Base-by-base conservation (phyloP, 495 filamentous ascomycete genomes). In the Cairneyella variabilis region DNA sequence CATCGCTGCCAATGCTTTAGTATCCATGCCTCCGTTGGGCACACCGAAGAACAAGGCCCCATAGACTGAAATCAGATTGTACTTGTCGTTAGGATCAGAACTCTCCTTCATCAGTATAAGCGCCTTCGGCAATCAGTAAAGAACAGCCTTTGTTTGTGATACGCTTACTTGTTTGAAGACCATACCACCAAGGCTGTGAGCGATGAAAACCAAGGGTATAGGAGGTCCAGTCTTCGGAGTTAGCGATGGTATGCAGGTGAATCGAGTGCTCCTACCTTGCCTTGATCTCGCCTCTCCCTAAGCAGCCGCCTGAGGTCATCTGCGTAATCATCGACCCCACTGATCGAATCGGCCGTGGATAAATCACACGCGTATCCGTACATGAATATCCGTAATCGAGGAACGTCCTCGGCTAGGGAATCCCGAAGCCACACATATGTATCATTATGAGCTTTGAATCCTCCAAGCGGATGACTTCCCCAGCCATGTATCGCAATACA, bases 161-260 rank as follows among this genome's bases (percentile, higher is more conserved):
- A 41, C 34, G 25, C 34, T 9, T 41, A 53, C 65, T 20, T 66
- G 58, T 38, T 54, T 54, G 18, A 56, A 27, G 34, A 88, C 75
- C 16, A 88, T 69, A 2, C 84, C 84, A 3, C 84, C 84, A 8
- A 88, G 71, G 8, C 78, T 83, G 69, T 88, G 84, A 39, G 80
- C 83, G 20, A 88, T 75, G 58, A 85, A 86, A 26, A 85, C 77
- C 43, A 83, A 83, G 0, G 83, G 83, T 6, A 46, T 21, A 6
- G 42, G 16, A 26, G 42, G 42, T 23, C 42, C 42, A 21, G 42
- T 10, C 42, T 46, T 26, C 26, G 22, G 20, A 26, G 42, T 46
- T 21, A 46, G 42, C 42, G 22, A 26, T 27, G 42, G 22, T 11
- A 10, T 46, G 16, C 42, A 22, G 42, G 38, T 16, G 17, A 41